Base-by-base conservation (phyloP, 164 flowering plant genomes). In the Platanus orientalis region DNA sequence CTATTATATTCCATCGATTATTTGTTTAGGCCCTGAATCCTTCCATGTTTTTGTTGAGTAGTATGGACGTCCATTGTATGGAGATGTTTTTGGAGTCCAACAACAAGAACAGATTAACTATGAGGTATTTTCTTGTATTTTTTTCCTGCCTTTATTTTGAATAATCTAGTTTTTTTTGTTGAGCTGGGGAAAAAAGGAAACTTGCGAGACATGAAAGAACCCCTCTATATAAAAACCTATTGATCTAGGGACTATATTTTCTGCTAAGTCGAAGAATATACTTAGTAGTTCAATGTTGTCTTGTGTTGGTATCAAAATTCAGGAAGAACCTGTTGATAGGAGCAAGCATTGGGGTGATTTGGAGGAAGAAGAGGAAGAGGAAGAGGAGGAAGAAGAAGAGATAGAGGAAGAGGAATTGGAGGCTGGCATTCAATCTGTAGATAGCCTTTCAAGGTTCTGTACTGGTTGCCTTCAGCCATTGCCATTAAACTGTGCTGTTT, bases 261-360 rank as follows among this genome's bases (percentile, higher is more conserved):
- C n/a, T n/a, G n/a, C n/a, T n/a, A 10, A 34, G 39, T 34, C 10
- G 39, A 34, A 5, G 39, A 34, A 34, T 34, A 10, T 5, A 34
- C 5, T 34, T n/a, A 34, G 10, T 5, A 34, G 39, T 5, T 5
- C 1, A 34, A 34, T 34, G 39, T 34, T 34, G n/a, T n/a, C n/a
- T n/a, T n/a, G n/a, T n/a, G n/a, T n/a, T 34, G 39, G 39, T 34
- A 2, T 44, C n/a, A 4, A 14, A 62, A 53, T 79, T 66, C 76
- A 95, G 99, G 98, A 92, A 63, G 99, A 92, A 71, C 99, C 98
- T 44, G 83, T 92, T 71, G 99, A 92, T 73, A 90, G 88, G 78
- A 83, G 85, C 57, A 95, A 87, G 71, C 98, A 95, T 62, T 95
- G 99, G 99, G 99, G 99, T 70, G 99, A 95, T 68, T 78, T 92